phyloP scores from a whole-genome alignment of 805 yeast species.

The Saccharomycopsis vini region DNA sequence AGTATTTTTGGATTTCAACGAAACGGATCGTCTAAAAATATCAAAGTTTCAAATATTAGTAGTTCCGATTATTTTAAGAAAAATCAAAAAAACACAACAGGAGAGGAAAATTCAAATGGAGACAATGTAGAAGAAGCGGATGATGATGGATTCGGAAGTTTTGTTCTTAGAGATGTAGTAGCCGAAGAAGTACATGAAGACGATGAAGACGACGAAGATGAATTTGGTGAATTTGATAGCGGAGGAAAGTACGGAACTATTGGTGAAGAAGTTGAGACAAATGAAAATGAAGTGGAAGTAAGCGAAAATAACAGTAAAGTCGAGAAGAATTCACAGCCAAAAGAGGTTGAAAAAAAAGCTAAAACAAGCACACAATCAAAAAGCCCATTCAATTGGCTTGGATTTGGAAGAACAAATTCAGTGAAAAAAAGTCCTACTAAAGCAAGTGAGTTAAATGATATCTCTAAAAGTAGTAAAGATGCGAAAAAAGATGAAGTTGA shows the following conservation, averaged over 20 bases:
- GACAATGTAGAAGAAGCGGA: not conserved
- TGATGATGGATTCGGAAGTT: not conserved
- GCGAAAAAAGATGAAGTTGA: too few species aligned
- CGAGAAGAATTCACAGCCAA: too few species aligned
- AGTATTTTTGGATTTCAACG: slow-evolving; percentile 8
- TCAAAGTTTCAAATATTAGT: slow-evolving; percentile 11
- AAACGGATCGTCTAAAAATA: slow-evolving; percentile 5
- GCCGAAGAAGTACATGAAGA: not conserved
- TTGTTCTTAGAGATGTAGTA: not conserved
- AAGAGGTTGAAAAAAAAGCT: too few species aligned
- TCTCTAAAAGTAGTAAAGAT: too few species aligned
- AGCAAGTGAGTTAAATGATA: too few species aligned
- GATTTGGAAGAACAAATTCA: too few species aligned
- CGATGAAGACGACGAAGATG: slow-evolving; percentile 12
- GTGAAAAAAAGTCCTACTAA: too few species aligned
- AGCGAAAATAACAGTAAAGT: slow-evolving; percentile 1
- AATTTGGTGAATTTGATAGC: slow-evolving; percentile 9
- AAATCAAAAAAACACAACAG: not conserved
- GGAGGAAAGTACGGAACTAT: slow-evolving; percentile 8
- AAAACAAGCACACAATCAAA: too few species aligned
- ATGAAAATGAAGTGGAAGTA: not conserved
- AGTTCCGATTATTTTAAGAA: slow-evolving; percentile 11
- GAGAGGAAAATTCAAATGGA: slow-evolving; percentile 2
- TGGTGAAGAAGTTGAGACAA: slow-evolving; percentile 5
- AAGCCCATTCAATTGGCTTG: too few species aligned